Base-by-base conservation (phyloP, 805 yeast genomes). In the Wickerhamiella kazuoi region DNA sequence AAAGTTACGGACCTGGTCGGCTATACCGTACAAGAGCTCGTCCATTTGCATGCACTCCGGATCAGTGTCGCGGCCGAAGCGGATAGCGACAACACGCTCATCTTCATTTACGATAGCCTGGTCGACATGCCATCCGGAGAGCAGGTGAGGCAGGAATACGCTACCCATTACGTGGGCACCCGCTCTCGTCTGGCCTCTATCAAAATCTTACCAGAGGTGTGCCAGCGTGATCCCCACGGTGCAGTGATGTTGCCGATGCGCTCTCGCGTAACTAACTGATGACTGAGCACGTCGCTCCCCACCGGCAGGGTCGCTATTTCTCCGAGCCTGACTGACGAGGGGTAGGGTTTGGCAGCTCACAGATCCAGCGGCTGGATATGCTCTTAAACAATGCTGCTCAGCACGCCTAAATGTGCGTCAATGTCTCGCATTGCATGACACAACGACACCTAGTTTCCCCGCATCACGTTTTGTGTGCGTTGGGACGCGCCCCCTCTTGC, bases 71-170 rank as follows among this genome's bases (percentile, higher is more conserved):
- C 78, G 62, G 1, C 98, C 98, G 56, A 90, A 90, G 29, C 98
- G 65, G 15, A 90, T 72, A 9, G 86, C 76, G 20, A 90, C 96
- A 6, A 90, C 59, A 42, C 94, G 62, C 38, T 82, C 94, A 42
- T 80, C 93, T 53, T 90, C 98, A 6, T 55, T 73, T 18, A 90
- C 65, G 30, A 90, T 90, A 5, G 98, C 94, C 54, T 90, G 97
- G 60, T 90, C 98, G 24, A 90, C 97, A 53, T 90, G 98, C 96
- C 94, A 83, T 4, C 93, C 94, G 0, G 87, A 69, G 21, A 66
- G 71, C 41, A 83, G 61, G 53, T 83, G 90, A 1, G 93, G 90
- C 38, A 83, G 62, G 50, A 82, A 79, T 1, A 79, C 76, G 42
- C 86, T 76, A 3, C 87, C 86, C 93, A 80, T 80, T 23, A 11